Base-by-base conservation (phyloP, 208 protist genomes). In the Leishmania guyanensis region DNA sequence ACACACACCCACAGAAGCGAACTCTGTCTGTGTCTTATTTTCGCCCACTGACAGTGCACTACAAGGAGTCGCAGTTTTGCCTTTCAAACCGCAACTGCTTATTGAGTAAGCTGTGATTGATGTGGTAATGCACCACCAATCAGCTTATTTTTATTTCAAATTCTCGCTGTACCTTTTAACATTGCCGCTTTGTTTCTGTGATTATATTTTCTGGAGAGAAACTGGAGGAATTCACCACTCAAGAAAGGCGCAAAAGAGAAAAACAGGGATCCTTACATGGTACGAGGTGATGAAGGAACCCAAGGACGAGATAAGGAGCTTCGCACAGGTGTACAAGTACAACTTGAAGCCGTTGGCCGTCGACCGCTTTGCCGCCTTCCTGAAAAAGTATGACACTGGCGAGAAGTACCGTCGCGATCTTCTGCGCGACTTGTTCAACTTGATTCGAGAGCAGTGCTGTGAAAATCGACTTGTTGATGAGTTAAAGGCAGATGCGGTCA, bases 301-400 rank as follows among this genome's bases (percentile, higher is more conserved):
- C 46, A 86, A 86, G 46, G 65, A 69, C 12, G 86, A 93, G n/a
- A 94, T 97, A 79, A 89, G 91, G 76, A 58, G 82, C 36, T 86
- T 94, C 46, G 94, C 94, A 12, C 77, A 89, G 53, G 91, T 90
- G 16, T 86, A 94, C 80, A 90, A 96, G 82, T 97, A 93, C 73
- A 82, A 89, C 20, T 77, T 97, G 65, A 91, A 96, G 78, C 94
- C 94, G 2, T 86, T 88, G n/a, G 94, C 94, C 0, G 75, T 97
- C 26, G 91, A 91, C 58, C 80, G 89, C 0, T 82, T 96, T 26
- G 88, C 86, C 16, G 87, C 92, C 43, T 94, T 93, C 79, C 53
- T 96, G 26, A 81, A 65, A 68, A 88, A 84, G 50, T 75, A 89
- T 20, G 83, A 81, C n/a, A 78, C 75, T 17, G 86, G 88, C 65